A percentile compares a stretch with the other conserved stretches of the same genome.
These are phyloP conservation scores for Thalassia testudinum DNA, from an alignment of 116 monocot genomes.

Conservation along the genomic window DNA sequence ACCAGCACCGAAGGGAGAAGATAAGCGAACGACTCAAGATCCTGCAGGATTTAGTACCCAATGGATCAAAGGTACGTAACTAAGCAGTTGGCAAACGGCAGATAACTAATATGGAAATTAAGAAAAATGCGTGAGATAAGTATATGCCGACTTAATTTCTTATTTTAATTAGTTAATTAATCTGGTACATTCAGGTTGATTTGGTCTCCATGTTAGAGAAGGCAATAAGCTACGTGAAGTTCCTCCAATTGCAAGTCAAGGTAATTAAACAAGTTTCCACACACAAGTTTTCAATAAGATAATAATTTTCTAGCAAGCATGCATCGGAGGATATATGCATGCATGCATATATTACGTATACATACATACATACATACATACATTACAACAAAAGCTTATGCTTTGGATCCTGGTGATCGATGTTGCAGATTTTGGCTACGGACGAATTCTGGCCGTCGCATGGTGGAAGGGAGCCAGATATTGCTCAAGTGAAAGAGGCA, in stretches of 20 bases:
- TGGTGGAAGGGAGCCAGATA: constrained; percentile 60
- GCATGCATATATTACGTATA: too few species aligned
- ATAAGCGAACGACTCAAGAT: neutral
- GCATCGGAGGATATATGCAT: too few species aligned
- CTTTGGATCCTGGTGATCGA: neutral
- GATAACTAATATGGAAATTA: neutral
- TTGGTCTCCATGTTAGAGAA: constrained; percentile 92
- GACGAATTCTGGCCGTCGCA: constrained; percentile 88
- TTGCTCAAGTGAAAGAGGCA: constrained; percentile 70
- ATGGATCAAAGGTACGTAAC: neutral
- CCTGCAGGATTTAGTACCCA: neutral
- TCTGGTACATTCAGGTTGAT: constrained; percentile 71
- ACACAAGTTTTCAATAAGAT: neutral
- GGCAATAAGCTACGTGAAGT: constrained; percentile 84
- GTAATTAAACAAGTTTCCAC: constrained; percentile 7
- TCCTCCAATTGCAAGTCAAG: constrained; percentile 94
- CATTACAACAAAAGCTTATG: neutral
- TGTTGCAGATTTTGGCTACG: constrained; percentile 52
- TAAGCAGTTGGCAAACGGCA: neutral
- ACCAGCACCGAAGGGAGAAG: neutral
- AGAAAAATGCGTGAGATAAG: neutral
- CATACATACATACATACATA: too few species aligned
- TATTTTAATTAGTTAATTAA: neutral
- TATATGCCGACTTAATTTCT: neutral
- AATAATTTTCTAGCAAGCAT: too few species aligned